Base-by-base conservation (phyloP, 306 rosid species). In the Erythrophleum fordii region DNA sequence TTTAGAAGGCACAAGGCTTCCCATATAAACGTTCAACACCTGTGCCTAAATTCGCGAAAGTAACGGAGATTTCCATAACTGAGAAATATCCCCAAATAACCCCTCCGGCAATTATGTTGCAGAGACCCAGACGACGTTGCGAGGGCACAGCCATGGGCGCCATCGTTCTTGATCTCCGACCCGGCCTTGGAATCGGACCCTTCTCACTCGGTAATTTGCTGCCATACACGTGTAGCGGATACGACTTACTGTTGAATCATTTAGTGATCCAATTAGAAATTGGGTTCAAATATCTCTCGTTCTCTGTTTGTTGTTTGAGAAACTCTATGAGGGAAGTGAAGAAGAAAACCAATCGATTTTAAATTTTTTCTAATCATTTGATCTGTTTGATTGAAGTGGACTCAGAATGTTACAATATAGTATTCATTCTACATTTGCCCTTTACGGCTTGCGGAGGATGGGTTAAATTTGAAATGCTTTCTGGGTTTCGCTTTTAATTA, bases 111-210 rank as follows among this genome's bases (percentile, higher is more conserved):
- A 65, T 25, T 80, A 86, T 88, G 93, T 77, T 84, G 93, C 99
- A 92, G 97, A 89, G 97, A 84, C 85, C 91, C 6, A 86, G 93
- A 64, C 93, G 98, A 52, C 98, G 99, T 49, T 93, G 97, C 84
- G 99, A 96, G 83, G 99, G 99, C 87, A 92, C 97, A 29, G 97
- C 98, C 84, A 96, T 96, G 98, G 99, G 99, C 62, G 97, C 99
- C 42, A 96, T 96, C 83, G 90, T 88, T 46, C 99, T 96, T 78
- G 99, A 96, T 88, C 97, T 96, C 23, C 96, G 95, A 0, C 98
- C 98, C 45, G 98, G 98, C 59, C 81, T 86, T 61, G 98, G 97
- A 23, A 84, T 96, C 77, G 99, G 99, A 23, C 97, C 98, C 26
- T 96, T 96, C 86, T 81, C 94, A 13, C 85, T 96, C 23, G 98